These are phyloP conservation scores for Penicillium lagena DNA, from an alignment of 495 filamentous ascomycete genomes.

Conservation along the genomic window DNA sequence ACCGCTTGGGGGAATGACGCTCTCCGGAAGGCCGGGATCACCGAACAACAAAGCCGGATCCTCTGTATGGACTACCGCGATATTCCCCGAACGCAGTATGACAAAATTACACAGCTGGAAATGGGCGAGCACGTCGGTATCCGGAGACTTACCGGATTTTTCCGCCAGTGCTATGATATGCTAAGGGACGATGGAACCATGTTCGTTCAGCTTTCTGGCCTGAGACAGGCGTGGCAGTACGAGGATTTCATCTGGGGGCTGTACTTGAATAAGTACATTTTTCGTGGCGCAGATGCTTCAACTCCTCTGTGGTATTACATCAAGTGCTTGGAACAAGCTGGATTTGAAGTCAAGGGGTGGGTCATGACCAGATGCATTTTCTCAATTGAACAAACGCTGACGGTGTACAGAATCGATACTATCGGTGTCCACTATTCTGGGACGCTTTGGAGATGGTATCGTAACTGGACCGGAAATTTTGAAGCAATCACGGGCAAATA, in stretches of 20 bases:
- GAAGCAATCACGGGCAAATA: slow-evolving; percentile 47
- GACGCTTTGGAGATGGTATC: slow-evolving; percentile 50
- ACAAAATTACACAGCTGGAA: slow-evolving; percentile 84
- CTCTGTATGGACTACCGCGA: slow-evolving; percentile 70
- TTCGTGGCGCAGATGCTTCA: slow-evolving; percentile 81
- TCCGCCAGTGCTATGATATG: slow-evolving; percentile 74
- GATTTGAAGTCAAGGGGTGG: slow-evolving; percentile 52
- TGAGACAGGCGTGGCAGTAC: slow-evolving; percentile 80
- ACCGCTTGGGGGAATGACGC: slow-evolving; percentile 65
- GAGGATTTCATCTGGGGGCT: slow-evolving; percentile 84
- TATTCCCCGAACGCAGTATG: slow-evolving; percentile 62
- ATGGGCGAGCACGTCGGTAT: slow-evolving; percentile 91
- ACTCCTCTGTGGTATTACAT: slow-evolving; percentile 72
- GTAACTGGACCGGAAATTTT: slow-evolving; percentile 48
- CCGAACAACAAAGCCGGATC: slow-evolving; percentile 53
- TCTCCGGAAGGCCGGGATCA: slow-evolving; percentile 47
- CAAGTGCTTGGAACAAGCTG: slow-evolving; percentile 63
- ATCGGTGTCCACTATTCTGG: slow-evolving; percentile 52
- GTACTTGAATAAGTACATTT: slow-evolving; percentile 92
- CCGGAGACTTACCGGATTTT: slow-evolving; percentile 60
- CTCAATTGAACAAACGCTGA: neutral
- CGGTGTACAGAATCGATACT: slow-evolving; percentile 32
- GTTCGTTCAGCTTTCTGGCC: slow-evolving; percentile 77
- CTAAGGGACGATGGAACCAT: slow-evolving; percentile 80
- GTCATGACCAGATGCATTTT: neutral